These are phyloP conservation scores for Ustilago loliicola DNA, from an alignment of 1,284 basidiomycete genomes.

Conservation along the genomic window DNA sequence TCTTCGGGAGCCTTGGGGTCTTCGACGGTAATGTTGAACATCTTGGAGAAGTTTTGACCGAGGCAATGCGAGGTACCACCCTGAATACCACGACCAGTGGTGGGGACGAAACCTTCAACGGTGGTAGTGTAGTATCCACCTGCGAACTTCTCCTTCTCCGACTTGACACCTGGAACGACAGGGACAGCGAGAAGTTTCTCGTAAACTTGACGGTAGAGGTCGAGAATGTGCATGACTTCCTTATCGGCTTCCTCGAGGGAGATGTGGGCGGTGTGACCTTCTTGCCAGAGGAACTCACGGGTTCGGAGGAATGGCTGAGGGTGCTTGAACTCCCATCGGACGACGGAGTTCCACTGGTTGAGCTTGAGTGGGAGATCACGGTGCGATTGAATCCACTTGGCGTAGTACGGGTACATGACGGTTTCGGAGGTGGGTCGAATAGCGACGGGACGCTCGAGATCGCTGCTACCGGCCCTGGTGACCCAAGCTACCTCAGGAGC, in stretches of 20 bases:
- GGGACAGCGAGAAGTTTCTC: slow-evolving; percentile 97
- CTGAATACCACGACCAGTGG: slow-evolving; percentile 96
- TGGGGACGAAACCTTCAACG: slow-evolving; percentile 96
- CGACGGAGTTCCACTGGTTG: slow-evolving; percentile 99
- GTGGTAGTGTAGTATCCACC: slow-evolving; percentile 98
- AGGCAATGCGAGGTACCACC: slow-evolving; percentile 97
- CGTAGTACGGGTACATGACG: slow-evolving; percentile 96
- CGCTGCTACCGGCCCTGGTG: slow-evolving; percentile 90
- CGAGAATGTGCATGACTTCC: slow-evolving; percentile 93
- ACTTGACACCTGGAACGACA: slow-evolving; percentile 95
- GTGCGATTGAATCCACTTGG: slow-evolving; percentile 98
- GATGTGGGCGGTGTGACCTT: slow-evolving; percentile 96
- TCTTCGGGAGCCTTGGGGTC: slow-evolving; percentile 74
- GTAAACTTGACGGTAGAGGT: slow-evolving; percentile 95
- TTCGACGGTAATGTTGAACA: slow-evolving; percentile 98
- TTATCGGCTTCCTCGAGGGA: slow-evolving; percentile 88
- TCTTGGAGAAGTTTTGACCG: slow-evolving; percentile 97
- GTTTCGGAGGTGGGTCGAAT: slow-evolving; percentile 98
- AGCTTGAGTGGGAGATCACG: slow-evolving; percentile 96
- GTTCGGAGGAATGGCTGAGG: slow-evolving; percentile 98
- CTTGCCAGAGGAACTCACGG: slow-evolving; percentile 99
- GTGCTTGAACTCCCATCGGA: slow-evolving; percentile 99
- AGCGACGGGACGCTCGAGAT: slow-evolving; percentile 96
- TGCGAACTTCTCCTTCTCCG: slow-evolving; percentile 99
- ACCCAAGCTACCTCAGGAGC: slow-evolving; percentile 99